phyloP scores from a whole-genome alignment of 2,329 filamentous ascomycete species.

The Westerdykella ornata region DNA sequence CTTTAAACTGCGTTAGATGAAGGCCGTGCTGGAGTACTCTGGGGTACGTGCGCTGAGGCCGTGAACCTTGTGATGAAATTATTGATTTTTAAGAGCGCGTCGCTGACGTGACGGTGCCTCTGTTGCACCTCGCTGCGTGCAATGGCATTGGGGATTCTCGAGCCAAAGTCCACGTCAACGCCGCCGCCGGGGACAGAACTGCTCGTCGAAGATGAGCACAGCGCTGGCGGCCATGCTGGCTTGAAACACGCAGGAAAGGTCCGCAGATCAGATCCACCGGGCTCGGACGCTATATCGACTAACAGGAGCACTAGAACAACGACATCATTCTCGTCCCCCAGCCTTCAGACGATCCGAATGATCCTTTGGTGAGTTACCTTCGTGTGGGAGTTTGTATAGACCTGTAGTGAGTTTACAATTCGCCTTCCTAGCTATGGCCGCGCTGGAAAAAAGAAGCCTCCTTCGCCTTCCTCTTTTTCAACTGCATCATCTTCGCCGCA shows the following conservation, averaged over 20 bases:
- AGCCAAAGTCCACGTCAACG: constrained; percentile 10
- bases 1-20: background rate
- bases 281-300: background rate
- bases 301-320: constrained; percentile 8
- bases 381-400: background rate
- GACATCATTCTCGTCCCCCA: constrained; percentile 19
- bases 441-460: constrained; percentile 18
- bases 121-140: too few relatives aligned
- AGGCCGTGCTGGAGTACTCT: too few relatives aligned
- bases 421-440: constrained; percentile 15
- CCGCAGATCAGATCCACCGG: too few relatives aligned
- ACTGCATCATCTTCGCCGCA: constrained; percentile 22
- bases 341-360: constrained; percentile 19
- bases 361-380: constrained; percentile 14
- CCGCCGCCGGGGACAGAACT: constrained; percentile 22
- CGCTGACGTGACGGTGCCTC: too few relatives aligned
- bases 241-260: constrained; percentile 12
- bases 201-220: constrained; percentile 13
- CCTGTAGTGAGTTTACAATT: background rate
- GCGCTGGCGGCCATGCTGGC: constrained; percentile 2
- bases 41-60: too few relatives aligned
- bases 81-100: too few relatives aligned
- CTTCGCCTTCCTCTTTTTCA: constrained; percentile 19
- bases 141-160: constrained; percentile 24
- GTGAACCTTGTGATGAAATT: too few relatives aligned